Evolutionary conservation across 225 moss, liverwort and hornwort species (phyloP), one percentile per base, ranked within the genome.

Genomic region (Asterella californica): DNA sequence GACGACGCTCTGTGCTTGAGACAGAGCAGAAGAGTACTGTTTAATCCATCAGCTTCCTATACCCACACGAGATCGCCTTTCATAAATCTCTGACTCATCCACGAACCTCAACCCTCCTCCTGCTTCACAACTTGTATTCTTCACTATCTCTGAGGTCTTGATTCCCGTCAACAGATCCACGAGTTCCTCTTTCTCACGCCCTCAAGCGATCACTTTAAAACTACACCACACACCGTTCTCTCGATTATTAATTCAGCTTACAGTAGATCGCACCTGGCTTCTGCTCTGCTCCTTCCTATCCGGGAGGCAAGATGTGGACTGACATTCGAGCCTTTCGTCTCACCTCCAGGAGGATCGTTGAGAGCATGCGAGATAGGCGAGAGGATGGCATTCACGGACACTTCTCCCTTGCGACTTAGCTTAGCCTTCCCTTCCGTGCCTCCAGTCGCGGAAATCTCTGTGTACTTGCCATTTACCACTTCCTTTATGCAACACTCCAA

Each of bases 261-360:
- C 32, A 29, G 34, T 67, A 15, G 67, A 34, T 67, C 34, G 67
- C 67, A 29, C 17, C 34, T 36, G 67, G 36, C 67, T 18, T 67
- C 67, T 27, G n/a, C 61, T 10, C 6, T 42, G 5, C 67, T 67
- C 33, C 67, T 67, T 67, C 34, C 67, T 4, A 36, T 29, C 67
- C 7, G 10, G 34, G 67, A 36, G 15, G 15, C 67, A 67, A 36
- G 29, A 67, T 18, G 67, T 67, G 30, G 27, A 67, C 34, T 72
- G 46, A 47, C 71, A 72, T 72, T 72, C 70, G 38, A 70, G 45
- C 45, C 45, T 36, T 33, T 70, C 70, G 70, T 46, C 29, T 22
- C 70, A 24, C 42, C 42, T n/a, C n/a, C n/a, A n/a, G n/a, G n/a
- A n/a, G n/a, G n/a, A n/a, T n/a, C n/a, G n/a, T n/a, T n/a, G n/a